Evolutionary conservation across 331 rosid genomes (phyloP).

Genomic region (Malus hybrid): DNA sequence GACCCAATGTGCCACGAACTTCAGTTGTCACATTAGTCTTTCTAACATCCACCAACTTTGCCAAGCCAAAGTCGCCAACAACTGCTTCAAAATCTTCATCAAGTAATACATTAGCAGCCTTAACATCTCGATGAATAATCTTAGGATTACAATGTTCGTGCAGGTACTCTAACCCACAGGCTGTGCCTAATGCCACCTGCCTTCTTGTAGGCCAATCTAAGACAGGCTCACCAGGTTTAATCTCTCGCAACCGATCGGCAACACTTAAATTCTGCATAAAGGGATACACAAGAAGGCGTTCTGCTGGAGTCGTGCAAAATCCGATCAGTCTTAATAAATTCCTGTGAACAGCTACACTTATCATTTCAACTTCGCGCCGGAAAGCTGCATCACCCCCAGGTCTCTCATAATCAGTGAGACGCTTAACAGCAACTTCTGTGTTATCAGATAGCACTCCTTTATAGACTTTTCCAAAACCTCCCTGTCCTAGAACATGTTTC

Average conservation of each 20-base stretch:
- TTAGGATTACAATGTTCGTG: conserved; percentile 97
- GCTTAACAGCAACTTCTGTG: conserved; percentile 85
- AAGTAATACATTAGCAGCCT: conserved; percentile 89
- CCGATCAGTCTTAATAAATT: conserved; percentile 82
- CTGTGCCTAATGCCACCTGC: conserved; percentile 80
- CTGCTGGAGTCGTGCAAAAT: conserved; percentile 84
- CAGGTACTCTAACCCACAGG: conserved; percentile 89
- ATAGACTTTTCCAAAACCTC: conserved; percentile 97
- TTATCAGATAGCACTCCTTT: conserved; percentile 78
- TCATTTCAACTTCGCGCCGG: conserved; percentile 98
- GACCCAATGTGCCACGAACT: conserved; percentile 97
- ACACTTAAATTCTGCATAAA: conserved; percentile 95
- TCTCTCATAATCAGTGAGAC: conserved; percentile 82
- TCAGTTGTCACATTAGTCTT: conserved; percentile 86
- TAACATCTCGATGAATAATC: conserved; percentile 94
- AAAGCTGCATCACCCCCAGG: conserved; percentile 97
- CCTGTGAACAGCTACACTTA: conserved; percentile 87
- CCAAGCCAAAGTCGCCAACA: conserved; percentile 91
- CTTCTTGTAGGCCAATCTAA: conserved; percentile 81
- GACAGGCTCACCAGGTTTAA: conserved; percentile 66
- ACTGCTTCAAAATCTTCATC: conserved; percentile 95
- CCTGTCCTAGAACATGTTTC: conserved; percentile 88
- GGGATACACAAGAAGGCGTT: conserved; percentile 88
- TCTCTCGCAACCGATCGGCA: conserved; percentile 79
- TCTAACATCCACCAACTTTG: conserved; percentile 90